A percentile compares a stretch with the other conserved stretches of the same genome.
Evolutionary conservation across 2,329 filamentous ascomycete species (phyloP).

Genomic region (Pseudopyrenochaeta lycopersici): DNA sequence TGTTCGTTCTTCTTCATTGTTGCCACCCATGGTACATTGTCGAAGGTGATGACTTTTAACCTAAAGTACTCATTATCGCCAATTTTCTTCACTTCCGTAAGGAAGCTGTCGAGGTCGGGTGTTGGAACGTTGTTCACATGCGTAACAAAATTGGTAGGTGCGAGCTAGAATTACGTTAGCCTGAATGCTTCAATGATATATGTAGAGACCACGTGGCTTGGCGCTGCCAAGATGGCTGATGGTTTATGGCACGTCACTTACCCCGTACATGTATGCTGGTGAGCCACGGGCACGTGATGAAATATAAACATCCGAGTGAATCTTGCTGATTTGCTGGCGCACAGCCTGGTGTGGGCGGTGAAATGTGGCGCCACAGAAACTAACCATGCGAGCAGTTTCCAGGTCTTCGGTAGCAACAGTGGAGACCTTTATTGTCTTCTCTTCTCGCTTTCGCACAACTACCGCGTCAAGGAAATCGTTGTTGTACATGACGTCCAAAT

Average conservation of each 20-base stretch:
- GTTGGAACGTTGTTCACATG: constrained; percentile 92
- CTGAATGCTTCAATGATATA: too few species aligned
- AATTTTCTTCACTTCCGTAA: constrained; percentile 83
- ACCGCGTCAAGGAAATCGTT: constrained; percentile 83
- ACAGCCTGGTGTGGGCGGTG: constrained; percentile 96
- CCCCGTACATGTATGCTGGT: constrained; percentile 46
- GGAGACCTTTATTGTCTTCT: constrained; percentile 78
- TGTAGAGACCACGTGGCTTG: too few species aligned
- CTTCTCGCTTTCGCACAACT: constrained; percentile 84
- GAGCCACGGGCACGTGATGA: constrained; percentile 69
- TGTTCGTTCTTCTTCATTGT: constrained; percentile 99
- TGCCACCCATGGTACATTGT: constrained; percentile 98
- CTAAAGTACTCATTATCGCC: constrained; percentile 98
- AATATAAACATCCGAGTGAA: constrained; percentile 96
- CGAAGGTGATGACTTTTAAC: constrained; percentile 95
- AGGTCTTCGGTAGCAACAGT: constrained; percentile 90
- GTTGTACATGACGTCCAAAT: constrained; percentile 96
- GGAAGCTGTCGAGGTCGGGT: constrained; percentile 80
- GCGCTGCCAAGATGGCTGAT: constrained; percentile 52
- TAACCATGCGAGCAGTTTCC: constrained; percentile 89
- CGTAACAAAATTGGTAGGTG: constrained; percentile 96
- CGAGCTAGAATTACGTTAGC: constrained; percentile 69
- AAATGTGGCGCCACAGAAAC: constrained; percentile 93
- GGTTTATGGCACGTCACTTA: constrained; percentile 54
- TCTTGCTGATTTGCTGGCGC: constrained; percentile 93